Base-by-base conservation (phyloP, 2,329 filamentous ascomycete species). In the Colletotrichum sansevieriae region DNA sequence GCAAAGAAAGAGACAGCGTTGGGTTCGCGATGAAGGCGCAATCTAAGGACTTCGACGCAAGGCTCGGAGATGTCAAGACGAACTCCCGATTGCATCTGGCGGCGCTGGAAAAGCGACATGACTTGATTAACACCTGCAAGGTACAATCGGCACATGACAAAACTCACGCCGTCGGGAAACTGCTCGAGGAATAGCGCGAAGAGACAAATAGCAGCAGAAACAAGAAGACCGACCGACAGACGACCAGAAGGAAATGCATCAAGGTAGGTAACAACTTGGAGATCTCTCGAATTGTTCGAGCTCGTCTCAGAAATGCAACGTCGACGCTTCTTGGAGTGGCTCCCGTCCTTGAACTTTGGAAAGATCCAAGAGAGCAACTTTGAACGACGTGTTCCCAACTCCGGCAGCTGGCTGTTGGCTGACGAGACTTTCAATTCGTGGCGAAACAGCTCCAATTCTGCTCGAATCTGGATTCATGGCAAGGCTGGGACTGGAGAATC, bases 41-140 rank as follows among this genome's bases (percentile, higher is more conserved):
- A 11, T 22, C 13, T 13, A 65, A 65, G 18, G 46, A 46, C n/a
- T 65, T 65, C 7, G 56, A 65, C 2, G 15, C 18, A 4, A 46
- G 39, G 1, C 61, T 65, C 11, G 46, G 47, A 4, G 47, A 65
- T 8, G 20, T 61, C 11, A 54, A 55, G 29, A 13, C 46, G 2
- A 12, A 65, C 3, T 65, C 47, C 12, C 22, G 55, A 8, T 5
- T 7, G 12, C 63, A 65, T 11, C 0, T 60, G 8, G 8, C 1
- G 11, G 18, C 46, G 2, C 7, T 65, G 3, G 22, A 58, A 13
- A 58, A 59, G 1, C 25, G 62, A 4, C 51, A 44, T n/a, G 20
- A n/a, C 9, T 12, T 65, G 25, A 12, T 29, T 15, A 43, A 25
- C 44, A 37, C 3, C 13, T 44, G 54, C 6, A 37, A n/a, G 9